Percentiles rank a stretch among this genome's conserved stretches.
These are phyloP conservation scores for Lactuca sativa DNA, from an alignment of 129 eudicot species.

Conservation along the genomic window DNA sequence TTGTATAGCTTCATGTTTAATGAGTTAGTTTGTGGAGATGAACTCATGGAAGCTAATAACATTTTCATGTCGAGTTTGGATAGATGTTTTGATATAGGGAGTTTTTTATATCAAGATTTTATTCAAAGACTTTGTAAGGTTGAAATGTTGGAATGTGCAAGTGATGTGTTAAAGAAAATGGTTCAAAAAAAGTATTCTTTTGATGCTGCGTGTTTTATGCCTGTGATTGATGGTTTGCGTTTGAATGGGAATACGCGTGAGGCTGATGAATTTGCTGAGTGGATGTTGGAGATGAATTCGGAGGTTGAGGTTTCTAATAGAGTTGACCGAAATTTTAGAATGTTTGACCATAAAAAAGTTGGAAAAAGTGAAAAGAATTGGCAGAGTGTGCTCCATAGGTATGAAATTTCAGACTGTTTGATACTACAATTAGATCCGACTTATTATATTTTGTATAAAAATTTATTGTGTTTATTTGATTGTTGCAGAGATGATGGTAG, in stretches of 20 bases:
- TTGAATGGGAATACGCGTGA: constrained; percentile 58
- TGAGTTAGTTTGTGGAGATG: constrained; percentile 77
- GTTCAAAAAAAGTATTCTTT: constrained; percentile 55
- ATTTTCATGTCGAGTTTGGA: constrained; percentile 67
- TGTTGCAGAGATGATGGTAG: constrained; percentile 91
- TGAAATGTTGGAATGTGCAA: constrained; percentile 65
- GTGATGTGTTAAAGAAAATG: constrained; percentile 56
- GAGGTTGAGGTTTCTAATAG: constrained; percentile 47
- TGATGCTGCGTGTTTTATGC: constrained; percentile 84
- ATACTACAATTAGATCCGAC: too few species aligned
- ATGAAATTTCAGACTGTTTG: too few species aligned
- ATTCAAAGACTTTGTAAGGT: constrained; percentile 58
- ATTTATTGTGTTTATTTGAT: constrained; percentile 2
- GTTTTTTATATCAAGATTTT: constrained; percentile 67
- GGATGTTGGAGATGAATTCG: constrained; percentile 76
- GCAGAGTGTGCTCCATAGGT: constrained; percentile 69
- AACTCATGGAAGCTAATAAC: constrained; percentile 65
- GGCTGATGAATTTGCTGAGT: constrained; percentile 81
- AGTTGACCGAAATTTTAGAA: constrained; percentile 29
- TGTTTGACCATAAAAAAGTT: constrained; percentile 32
- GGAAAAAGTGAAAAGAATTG: constrained; percentile 44
- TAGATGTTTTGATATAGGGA: constrained; percentile 55
- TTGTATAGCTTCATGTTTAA: constrained; percentile 74
- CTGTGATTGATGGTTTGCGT: constrained; percentile 73
- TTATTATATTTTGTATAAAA: not conserved